Percentiles rank a stretch among this genome's conserved stretches.
phyloP scores from a whole-genome alignment of 1,284 basidiomycete species.

The Puccinia novopanici region DNA sequence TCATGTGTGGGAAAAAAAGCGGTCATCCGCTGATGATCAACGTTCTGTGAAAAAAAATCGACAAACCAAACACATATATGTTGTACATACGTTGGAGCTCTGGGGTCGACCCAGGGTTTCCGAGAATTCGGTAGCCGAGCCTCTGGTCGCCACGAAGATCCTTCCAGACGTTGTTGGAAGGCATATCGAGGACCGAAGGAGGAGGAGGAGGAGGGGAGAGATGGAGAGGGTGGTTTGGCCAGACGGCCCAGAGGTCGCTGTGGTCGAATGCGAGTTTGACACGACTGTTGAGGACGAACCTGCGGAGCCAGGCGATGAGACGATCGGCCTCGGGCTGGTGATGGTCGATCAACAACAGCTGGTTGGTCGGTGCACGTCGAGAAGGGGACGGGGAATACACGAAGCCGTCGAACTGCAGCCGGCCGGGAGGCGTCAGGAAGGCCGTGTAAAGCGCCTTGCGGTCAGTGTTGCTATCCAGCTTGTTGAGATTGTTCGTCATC shows the following conservation, averaged over 20 bases:
- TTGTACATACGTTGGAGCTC: conserved; percentile 12
- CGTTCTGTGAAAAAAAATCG: too few relatives aligned
- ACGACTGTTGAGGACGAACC: conserved; percentile 84
- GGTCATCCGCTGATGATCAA: too few relatives aligned
- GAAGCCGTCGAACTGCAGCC: conserved; percentile 85
- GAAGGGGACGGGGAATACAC: conserved; percentile 66
- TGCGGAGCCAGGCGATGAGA: conserved; percentile 71
- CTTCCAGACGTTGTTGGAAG: conserved; percentile 18
- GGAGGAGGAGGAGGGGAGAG: conserved; percentile 6
- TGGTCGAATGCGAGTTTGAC: conserved; percentile 76
- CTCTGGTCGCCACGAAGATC: conserved; percentile 23
- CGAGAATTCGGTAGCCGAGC: conserved; percentile 37
- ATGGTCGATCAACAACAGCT: conserved; percentile 71
- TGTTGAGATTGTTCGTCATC: conserved; percentile 29
- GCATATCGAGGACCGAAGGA: neutral
- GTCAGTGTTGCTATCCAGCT: neutral
- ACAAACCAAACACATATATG: too few relatives aligned
- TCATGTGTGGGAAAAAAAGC: too few relatives aligned
- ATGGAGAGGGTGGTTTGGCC: conserved; percentile 66
- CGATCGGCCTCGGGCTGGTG: conserved; percentile 64
- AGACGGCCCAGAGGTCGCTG: conserved; percentile 77
- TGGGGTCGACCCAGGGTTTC: neutral
- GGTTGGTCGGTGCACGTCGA: neutral
- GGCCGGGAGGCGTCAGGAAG: conserved; percentile 66
- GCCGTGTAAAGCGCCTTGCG: conserved; percentile 16